A percentile compares a stretch with the other conserved stretches of the same genome.
phyloP scores from a whole-genome alignment of 2,329 filamentous ascomycete species.

The Xylariaceae sp. region DNA sequence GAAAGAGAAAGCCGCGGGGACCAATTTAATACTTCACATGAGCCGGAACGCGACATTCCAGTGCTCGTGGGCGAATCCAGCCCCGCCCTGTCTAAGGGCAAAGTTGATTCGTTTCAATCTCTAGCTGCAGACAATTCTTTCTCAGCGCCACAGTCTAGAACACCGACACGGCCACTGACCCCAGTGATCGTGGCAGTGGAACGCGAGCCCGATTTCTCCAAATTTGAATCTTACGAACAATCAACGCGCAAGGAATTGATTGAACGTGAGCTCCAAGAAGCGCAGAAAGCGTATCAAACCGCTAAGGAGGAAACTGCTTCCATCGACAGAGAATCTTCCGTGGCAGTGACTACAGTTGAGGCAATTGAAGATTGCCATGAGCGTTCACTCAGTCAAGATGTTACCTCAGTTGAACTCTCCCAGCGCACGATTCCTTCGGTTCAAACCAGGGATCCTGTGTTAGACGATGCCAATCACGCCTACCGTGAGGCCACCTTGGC shows the following conservation, averaged over 20 bases:
- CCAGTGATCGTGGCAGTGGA: slow-evolving; percentile 50
- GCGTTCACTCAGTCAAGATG: slow-evolving; percentile 32
- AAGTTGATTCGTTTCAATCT: slow-evolving; percentile 54
- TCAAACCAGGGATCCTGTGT: slow-evolving; percentile 41
- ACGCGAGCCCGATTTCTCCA: slow-evolving; percentile 47
- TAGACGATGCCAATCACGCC: slow-evolving; percentile 52
- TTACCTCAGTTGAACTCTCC: slow-evolving; percentile 34
- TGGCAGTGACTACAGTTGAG: slow-evolving; percentile 42
- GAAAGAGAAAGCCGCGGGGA: slow-evolving; percentile 20
- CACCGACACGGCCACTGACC: slow-evolving; percentile 41
- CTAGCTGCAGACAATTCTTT: slow-evolving; percentile 52
- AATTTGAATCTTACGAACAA: slow-evolving; percentile 30
- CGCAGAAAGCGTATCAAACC: slow-evolving; percentile 41
- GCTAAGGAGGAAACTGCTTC: slow-evolving; percentile 45
- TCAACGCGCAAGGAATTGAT: slow-evolving; percentile 48
- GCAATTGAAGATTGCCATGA: slow-evolving; percentile 35
- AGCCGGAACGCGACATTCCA: slow-evolving; percentile 25
- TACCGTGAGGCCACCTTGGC: slow-evolving; percentile 53
- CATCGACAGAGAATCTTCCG: slow-evolving; percentile 43
- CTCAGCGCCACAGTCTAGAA: slow-evolving; percentile 38
- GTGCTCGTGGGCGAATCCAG: slow-evolving; percentile 26
- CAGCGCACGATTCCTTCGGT: slow-evolving; percentile 28
- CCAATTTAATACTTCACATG: slow-evolving; percentile 16
- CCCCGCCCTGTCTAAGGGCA: slow-evolving; percentile 27
- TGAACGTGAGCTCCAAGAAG: slow-evolving; percentile 43